Conservation (phyloP, 257 asterid genomes). For the Verbena officinalis region DNA sequence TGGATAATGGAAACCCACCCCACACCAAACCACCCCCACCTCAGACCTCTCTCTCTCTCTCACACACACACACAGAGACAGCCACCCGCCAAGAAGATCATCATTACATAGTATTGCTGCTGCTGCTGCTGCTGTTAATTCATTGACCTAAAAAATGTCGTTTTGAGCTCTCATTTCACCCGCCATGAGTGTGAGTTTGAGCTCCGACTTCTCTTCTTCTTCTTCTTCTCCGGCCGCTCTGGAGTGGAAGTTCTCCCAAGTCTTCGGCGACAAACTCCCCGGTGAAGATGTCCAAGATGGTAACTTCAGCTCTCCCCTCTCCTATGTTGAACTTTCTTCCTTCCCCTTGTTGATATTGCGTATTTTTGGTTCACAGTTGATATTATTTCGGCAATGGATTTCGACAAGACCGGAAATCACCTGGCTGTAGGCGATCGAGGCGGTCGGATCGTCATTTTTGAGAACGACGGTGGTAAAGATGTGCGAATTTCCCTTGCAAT, state of each 20-base stretch:
- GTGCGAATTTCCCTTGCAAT: constrained; percentile 44
- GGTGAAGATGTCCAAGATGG: constrained; percentile 66
- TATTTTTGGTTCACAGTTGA: constrained; percentile 48
- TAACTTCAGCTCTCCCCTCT: constrained; percentile 27
- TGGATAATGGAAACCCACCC: constrained; percentile 39
- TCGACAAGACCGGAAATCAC: constrained; percentile 67
- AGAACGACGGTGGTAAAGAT: constrained; percentile 51
- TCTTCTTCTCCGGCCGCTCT: constrained; percentile 40
- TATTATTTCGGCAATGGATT: constrained; percentile 69
- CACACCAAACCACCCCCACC: neutral
- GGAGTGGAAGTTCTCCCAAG: constrained; percentile 81
- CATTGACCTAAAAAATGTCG: constrained; percentile 27
- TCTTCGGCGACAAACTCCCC: constrained; percentile 67
- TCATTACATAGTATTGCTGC: too few relatives aligned
- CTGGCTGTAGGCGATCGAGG: constrained; percentile 86
- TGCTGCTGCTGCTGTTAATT: constrained; percentile 3
- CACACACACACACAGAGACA: neutral
- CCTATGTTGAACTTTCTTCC: neutral
- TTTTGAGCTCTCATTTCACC: constrained; percentile 38
- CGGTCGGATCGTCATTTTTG: constrained; percentile 78
- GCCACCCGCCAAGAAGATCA: neutral
- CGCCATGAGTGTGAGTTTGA: constrained; percentile 38
- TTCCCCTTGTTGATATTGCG: neutral
- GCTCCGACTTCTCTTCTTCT: constrained; percentile 16
- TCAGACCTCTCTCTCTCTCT: neutral